phyloP scores from a whole-genome alignment of 495 filamentous ascomycete genomes.

The Bathelium albidoporum region DNA sequence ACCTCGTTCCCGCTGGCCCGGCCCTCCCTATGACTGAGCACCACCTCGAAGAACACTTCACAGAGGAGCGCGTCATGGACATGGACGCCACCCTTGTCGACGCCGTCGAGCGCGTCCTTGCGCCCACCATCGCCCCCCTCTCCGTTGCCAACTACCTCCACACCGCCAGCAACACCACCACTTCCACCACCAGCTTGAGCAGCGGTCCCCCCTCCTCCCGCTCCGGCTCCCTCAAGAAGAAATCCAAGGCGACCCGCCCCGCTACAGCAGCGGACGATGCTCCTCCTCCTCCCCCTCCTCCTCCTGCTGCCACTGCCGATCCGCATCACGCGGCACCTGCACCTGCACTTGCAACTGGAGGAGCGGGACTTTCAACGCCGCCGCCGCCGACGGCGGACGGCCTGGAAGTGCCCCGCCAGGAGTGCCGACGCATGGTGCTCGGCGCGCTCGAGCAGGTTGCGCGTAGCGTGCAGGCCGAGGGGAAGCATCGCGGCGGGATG shows the following conservation, averaged over 20 bases:
- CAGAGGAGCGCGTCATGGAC: constrained; percentile 63
- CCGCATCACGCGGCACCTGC: neutral
- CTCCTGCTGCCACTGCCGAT: neutral
- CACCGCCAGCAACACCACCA: no score
- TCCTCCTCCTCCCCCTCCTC: neutral
- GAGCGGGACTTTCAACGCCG: neutral
- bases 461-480: constrained; percentile 47
- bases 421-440: constrained; percentile 52
- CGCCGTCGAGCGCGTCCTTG: constrained; percentile 65
- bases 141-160: constrained; percentile 16
- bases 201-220: constrained; percentile 16
- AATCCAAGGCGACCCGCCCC: neutral
- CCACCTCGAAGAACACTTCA: constrained; percentile 52
- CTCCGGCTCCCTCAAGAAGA: constrained; percentile 16
- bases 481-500: constrained; percentile 31
- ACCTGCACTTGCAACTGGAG: neutral
- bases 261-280: neutral
- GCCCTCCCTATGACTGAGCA: constrained; percentile 19
- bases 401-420: constrained; percentile 44
- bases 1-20: constrained; percentile 24
- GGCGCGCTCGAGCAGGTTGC: constrained; percentile 57
- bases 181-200: neutral
- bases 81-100: constrained; percentile 65
- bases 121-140: constrained; percentile 26
- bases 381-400: neutral